These are phyloP conservation scores for Yamadazyma blattariae DNA, from an alignment of 1,139 yeast species.

Conservation along the genomic window DNA sequence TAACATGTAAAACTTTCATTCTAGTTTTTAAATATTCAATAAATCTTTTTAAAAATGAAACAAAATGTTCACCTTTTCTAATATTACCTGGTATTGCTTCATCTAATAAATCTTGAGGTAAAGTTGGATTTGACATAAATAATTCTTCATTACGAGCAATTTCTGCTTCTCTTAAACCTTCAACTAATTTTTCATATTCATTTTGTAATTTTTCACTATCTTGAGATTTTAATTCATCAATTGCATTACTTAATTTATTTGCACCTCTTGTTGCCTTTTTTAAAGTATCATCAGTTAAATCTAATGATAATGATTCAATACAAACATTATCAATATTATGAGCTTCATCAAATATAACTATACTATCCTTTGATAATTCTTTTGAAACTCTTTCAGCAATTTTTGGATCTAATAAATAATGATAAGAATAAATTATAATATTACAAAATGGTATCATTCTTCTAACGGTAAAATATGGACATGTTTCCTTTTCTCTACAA, in stretches of 20 bases:
- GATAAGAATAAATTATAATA: slow-evolving; percentile 92
- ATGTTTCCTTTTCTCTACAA: slow-evolving; percentile 75
- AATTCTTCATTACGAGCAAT: slow-evolving; percentile 71
- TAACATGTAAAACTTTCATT: slow-evolving; percentile 96
- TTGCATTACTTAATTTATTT: slow-evolving; percentile 64
- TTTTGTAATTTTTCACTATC: slow-evolving; percentile 83
- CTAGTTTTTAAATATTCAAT: slow-evolving; percentile 94
- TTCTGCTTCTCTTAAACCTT: slow-evolving; percentile 81
- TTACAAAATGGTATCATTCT: slow-evolving; percentile 97
- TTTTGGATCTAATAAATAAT: slow-evolving; percentile 92
- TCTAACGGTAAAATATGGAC: slow-evolving; percentile 97
- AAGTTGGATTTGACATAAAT: slow-evolving; percentile 83
- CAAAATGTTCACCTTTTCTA: slow-evolving; percentile 93
- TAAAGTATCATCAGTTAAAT: slow-evolving; percentile 50
- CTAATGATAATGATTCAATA: slow-evolving; percentile 90
- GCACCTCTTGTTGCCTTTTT: slow-evolving; percentile 66
- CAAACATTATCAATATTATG: slow-evolving; percentile 98
- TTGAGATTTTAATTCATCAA: slow-evolving; percentile 76
- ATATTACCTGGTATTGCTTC: slow-evolving; percentile 98
- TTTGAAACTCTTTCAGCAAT: slow-evolving; percentile 93
- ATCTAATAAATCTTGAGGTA: slow-evolving; percentile 78
- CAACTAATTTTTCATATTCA: slow-evolving; percentile 88
- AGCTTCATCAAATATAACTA: slow-evolving; percentile 96
- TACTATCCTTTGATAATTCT: slow-evolving; percentile 88
- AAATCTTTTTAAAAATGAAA: slow-evolving; percentile 85